Evolutionary conservation across 805 yeast species (phyloP), one percentile per base, ranked within the genome.

Genomic region (Kodamaea leandrae): DNA sequence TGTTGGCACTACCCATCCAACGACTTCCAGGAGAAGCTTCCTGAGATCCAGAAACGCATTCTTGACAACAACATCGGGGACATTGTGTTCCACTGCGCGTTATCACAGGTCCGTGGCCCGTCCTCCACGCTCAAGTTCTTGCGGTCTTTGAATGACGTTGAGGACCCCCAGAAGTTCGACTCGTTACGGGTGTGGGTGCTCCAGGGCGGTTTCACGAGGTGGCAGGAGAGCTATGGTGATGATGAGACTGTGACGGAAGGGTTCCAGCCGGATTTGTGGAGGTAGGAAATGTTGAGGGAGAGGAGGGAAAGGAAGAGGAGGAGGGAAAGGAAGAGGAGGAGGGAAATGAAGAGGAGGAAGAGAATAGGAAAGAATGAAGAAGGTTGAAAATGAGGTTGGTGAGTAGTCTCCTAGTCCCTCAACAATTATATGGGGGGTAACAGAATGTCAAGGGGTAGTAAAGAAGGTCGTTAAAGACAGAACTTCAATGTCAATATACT

Each of bases 81-180:
- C 40, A 77, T 88, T 0, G 83, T 93, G 0, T 93, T 91, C 64
- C 96, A 93, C 59, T 91, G 99, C 61, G 89, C 90, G 20, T 70
- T 86, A 21, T 83, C 95, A 3, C 98, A 93, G 61, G 95, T 83
- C 45, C 69, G 99, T 39, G 98, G 98, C 0, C 98, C 98, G 0
- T 69, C 86, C 3, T 77, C 96, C 3, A 89, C 97, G 0, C 64
- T 81, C 61, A 69, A 68, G 51, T 83, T 84, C 52, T 54, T 72
- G 47, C 61, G 82, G 42, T 68, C 70, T 48, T 63, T 75, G 10
- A 58, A 62, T 32, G 70, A 64, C 9, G 38, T 61, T 12, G 52
- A 52, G 2, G 61, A 54, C 16, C 58, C 63, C 2, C 4, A 6
- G 19, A 19, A 17, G 19, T 32, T 25, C 25, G 28, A 19, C 10